A percentile compares a stretch with the other conserved stretches of the same genome.
Conservation (phyloP, 1,284 basidiomycete species). For the Naganishia liquefaciens region DNA sequence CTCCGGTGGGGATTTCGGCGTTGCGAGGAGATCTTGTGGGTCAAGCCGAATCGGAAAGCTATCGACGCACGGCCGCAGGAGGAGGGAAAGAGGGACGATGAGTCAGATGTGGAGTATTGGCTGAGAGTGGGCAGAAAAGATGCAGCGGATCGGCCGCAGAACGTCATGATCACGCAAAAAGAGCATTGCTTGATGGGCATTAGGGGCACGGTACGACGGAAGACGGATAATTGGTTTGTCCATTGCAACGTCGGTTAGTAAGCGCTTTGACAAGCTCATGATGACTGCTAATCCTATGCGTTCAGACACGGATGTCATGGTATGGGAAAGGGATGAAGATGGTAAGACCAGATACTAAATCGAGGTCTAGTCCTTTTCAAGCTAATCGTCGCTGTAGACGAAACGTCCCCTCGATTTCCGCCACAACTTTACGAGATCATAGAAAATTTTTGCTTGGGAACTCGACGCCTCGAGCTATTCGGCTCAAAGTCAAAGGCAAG, state of each 20-base stretch:
- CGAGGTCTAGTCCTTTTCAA: not conserved
- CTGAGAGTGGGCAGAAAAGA: conserved; percentile 12
- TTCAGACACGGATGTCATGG: conserved; percentile 89
- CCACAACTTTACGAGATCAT: conserved; percentile 93
- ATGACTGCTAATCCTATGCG: not conserved
- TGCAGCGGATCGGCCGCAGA: conserved; percentile 13
- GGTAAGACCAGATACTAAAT: conserved; percentile 42
- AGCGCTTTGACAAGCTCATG: conserved; percentile 52
- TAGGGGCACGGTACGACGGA: conserved; percentile 89
- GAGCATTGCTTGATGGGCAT: conserved; percentile 99
- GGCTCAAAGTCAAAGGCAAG: conserved; percentile 71
- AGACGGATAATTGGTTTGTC: conserved; percentile 91
- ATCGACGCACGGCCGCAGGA: conserved; percentile 15
- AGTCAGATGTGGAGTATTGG: conserved; percentile 6
- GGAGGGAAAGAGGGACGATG: conserved; percentile 32
- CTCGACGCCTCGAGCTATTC: conserved; percentile 87
- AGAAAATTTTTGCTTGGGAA: conserved; percentile 96
- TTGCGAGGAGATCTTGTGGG: conserved; percentile 97
- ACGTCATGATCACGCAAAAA: conserved; percentile 80
- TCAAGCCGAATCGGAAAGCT: conserved; percentile 75
- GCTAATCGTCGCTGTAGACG: conserved; percentile 8
- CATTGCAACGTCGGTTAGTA: conserved; percentile 81
- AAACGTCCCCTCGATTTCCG: conserved; percentile 67
- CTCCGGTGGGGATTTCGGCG: conserved; percentile 92
- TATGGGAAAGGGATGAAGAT: conserved; percentile 68